These are phyloP conservation scores for Letharia columbiana DNA, from an alignment of 495 filamentous ascomycete genomes.

Conservation along the genomic window DNA sequence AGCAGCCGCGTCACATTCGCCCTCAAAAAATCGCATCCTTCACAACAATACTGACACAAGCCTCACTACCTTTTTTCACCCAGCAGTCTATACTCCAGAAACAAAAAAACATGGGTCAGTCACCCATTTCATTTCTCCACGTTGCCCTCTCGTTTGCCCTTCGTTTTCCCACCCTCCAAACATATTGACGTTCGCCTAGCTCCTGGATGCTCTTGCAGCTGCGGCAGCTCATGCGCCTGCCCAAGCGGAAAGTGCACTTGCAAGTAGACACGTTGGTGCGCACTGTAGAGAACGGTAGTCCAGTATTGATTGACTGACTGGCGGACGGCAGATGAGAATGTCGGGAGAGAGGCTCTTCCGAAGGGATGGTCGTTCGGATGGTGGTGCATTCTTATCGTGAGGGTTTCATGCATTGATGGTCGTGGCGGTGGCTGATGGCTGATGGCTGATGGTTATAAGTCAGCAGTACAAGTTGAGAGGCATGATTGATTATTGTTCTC, in stretches of 20 bases:
- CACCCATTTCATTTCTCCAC: not conserved
- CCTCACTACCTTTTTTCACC: not conserved
- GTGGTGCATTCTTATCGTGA: not conserved
- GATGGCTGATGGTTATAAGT: not conserved
- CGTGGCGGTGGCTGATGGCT: not conserved
- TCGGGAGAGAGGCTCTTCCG: not conserved
- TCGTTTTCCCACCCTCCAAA: not conserved
- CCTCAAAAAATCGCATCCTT: not conserved
- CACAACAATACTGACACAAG: too few relatives aligned
- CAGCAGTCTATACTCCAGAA: not conserved
- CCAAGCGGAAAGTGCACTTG: not conserved
- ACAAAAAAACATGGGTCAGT: not conserved
- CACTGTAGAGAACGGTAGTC: not conserved
- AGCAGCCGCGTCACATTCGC: not conserved
- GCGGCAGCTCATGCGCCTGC: not conserved
- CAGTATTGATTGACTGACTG: too few relatives aligned
- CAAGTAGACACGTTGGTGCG: not conserved
- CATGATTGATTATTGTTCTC: not conserved
- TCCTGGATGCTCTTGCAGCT: not conserved
- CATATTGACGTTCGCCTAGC: not conserved
- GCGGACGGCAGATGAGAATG: not conserved
- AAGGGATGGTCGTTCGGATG: not conserved
- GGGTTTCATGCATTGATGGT: not conserved
- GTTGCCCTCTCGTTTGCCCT: too few relatives aligned
- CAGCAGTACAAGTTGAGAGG: not conserved